Conservation (phyloP, 2,329 filamentous ascomycete genomes). For the Sporothrix schenckii region DNA sequence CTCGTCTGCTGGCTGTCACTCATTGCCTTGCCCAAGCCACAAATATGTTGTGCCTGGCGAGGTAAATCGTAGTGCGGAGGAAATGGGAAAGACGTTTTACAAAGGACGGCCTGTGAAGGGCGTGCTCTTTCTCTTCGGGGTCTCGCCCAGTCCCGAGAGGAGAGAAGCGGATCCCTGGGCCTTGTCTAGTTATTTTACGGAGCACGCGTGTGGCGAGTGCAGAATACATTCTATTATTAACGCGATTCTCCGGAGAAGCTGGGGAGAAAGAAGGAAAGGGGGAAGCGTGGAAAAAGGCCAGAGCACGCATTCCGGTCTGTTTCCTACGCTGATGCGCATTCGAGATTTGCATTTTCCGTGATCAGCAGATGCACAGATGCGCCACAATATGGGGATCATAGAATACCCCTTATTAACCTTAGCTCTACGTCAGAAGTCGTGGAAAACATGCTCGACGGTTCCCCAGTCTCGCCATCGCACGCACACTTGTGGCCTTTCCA, state of each 20-base stretch:
- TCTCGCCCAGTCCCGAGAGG: too few species aligned
- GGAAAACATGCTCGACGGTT: background rate
- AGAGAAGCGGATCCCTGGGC: background rate
- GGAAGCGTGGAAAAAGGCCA: background rate
- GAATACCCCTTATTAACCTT: background rate
- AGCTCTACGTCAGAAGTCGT: too few species aligned
- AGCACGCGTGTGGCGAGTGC: background rate
- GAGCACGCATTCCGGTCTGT: background rate
- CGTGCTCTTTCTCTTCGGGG: too few species aligned
- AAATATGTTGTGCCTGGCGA: background rate
- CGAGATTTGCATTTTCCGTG: background rate
- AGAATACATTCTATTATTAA: constrained; percentile 14
- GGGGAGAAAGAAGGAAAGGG: background rate
- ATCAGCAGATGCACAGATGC: constrained; percentile 22
- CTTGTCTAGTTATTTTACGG: background rate
- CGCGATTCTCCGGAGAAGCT: background rate
- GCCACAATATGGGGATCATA: constrained; percentile 27
- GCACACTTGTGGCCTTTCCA: background rate
- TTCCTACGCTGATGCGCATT: constrained; percentile 1
- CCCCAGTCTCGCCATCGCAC: background rate
- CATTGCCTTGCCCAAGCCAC: background rate
- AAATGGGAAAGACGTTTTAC: constrained; percentile 3
- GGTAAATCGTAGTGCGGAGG: background rate
- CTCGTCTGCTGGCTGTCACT: background rate
- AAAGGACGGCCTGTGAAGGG: background rate